Conservation (phyloP, 2,329 filamentous ascomycete genomes). For the Fusarium citri region DNA sequence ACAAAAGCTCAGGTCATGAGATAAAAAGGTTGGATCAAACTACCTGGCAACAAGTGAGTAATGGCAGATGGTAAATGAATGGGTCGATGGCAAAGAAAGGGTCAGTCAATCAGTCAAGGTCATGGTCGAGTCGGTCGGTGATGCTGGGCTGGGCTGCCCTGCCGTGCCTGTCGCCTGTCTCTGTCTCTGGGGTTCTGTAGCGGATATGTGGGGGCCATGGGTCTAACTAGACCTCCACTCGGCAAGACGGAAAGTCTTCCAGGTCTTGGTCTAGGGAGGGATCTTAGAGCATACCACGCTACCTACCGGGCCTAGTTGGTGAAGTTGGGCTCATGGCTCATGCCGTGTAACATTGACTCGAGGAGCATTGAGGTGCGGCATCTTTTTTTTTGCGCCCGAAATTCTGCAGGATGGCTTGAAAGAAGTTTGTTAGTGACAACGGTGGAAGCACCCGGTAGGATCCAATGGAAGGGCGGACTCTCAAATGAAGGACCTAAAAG, state of each 20-base stretch:
- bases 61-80: constrained; percentile 42
- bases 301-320: not conserved
- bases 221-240: constrained; percentile 22
- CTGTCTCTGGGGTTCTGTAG: constrained; percentile 32
- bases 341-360: constrained; percentile 12
- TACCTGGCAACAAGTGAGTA: constrained; percentile 11
- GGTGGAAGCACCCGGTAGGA: not conserved
- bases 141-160: constrained; percentile 46
- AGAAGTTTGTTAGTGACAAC: not conserved
- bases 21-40: constrained; percentile 6
- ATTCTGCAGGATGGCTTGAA: not conserved
- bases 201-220: constrained; percentile 27
- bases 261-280: constrained; percentile 2
- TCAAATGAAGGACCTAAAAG: not conserved
- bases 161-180: constrained; percentile 31
- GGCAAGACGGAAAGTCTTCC: constrained; percentile 29
- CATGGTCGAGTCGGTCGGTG: constrained; percentile 35
- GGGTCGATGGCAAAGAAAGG: constrained; percentile 46
- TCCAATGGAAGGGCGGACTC: not conserved
- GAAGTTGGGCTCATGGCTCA: constrained; percentile 10
- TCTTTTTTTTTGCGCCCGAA: not conserved
- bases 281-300: not conserved
- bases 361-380: not conserved
- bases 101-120: constrained; percentile 10
- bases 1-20: constrained; percentile 5